phyloP scores from a whole-genome alignment of 495 filamentous ascomycete species.

The Aspergillus egyptiacus region DNA sequence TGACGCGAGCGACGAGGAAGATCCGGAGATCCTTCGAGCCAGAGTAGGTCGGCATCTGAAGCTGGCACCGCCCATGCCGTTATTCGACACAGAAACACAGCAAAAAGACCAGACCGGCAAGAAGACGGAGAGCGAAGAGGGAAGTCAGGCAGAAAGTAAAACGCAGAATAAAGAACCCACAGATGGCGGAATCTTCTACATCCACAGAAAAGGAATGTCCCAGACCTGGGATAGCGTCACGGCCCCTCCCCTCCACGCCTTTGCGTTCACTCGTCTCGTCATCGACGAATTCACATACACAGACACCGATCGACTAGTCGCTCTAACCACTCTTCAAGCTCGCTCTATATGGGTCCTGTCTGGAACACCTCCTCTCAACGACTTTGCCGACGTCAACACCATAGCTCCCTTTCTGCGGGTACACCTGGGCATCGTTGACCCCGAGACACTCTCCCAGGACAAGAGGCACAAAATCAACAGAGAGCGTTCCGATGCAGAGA shows the following conservation, averaged over 20 bases:
- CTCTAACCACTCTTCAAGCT: slow-evolving; percentile 35
- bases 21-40: slow-evolving; percentile 1
- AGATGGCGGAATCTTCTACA: slow-evolving; percentile 26
- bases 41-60: slow-evolving; percentile 8
- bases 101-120: background rate
- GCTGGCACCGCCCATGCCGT: background rate
- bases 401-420: slow-evolving; percentile 51
- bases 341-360: slow-evolving; percentile 62
- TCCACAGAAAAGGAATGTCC: slow-evolving; percentile 5
- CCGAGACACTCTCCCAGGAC: slow-evolving; percentile 31
- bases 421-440: slow-evolving; percentile 50
- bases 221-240: slow-evolving; percentile 20
- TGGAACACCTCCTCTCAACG: slow-evolving; percentile 54
- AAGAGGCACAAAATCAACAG: slow-evolving; percentile 23
- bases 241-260: slow-evolving; percentile 49
- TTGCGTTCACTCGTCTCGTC: slow-evolving; percentile 56
- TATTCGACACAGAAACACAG: background rate
- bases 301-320: slow-evolving; percentile 26
- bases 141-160: background rate
- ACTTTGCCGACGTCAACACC: slow-evolving; percentile 54
- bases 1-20: slow-evolving; percentile 8
- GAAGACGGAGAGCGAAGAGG: background rate
- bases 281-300: slow-evolving; percentile 66
- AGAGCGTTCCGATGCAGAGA: slow-evolving; percentile 36
- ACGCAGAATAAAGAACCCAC: background rate